Conservation (phyloP, 306 rosid genomes). For the Lathyrus sativus region DNA sequence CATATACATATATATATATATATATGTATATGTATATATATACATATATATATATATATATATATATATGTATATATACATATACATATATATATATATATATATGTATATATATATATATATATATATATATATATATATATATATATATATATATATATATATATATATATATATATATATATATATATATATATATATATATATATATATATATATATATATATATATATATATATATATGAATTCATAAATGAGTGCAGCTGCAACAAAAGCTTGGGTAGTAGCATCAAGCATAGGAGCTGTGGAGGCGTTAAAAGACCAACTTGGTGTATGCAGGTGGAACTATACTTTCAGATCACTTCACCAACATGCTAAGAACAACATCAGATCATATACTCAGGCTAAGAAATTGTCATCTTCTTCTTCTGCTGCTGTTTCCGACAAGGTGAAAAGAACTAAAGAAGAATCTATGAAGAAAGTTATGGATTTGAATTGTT, state of each 20-base stretch:
- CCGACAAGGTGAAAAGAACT: constrained; percentile 46
- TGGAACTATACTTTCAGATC: constrained; percentile 73
- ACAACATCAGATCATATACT: constrained; percentile 58
- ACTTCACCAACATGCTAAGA: constrained; percentile 63
- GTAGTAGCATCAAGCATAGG: constrained; percentile 82
- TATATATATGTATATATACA: no score
- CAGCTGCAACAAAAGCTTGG: constrained; percentile 64
- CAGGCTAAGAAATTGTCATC: constrained; percentile 61
- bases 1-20: no score
- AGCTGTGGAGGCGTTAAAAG: constrained; percentile 83
- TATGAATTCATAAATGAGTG: constrained; percentile 41
- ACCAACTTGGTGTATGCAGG: constrained; percentile 76
- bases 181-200: constrained; percentile 34
- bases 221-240: constrained; percentile 31
- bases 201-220: constrained; percentile 30
- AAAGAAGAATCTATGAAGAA: constrained; percentile 58
- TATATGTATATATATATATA: constrained; percentile 32
- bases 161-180: constrained; percentile 32
- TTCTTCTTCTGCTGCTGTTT: constrained; percentile 42
- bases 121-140: constrained; percentile 34
- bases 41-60: no score
- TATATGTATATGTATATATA: no score
- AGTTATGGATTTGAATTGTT: constrained; percentile 71
- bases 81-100: no score
- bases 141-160: constrained; percentile 30